Evolutionary conservation across 2,329 filamentous ascomycete genomes (phyloP), one percentile per base, ranked within the genome.

Genomic region (Botrytis byssoidea): DNA sequence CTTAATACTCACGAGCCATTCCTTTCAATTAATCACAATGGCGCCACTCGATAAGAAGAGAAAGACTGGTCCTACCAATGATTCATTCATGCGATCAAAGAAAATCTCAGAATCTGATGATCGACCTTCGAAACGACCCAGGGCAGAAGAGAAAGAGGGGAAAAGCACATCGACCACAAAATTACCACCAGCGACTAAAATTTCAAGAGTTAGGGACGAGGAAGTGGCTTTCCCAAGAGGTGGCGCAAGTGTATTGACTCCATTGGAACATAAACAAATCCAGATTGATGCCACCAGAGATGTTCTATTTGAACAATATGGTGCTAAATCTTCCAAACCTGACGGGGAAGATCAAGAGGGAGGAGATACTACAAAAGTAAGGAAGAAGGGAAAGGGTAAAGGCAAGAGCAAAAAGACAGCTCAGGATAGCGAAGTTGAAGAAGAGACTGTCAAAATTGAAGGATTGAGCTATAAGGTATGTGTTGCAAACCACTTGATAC

Each of bases 211-310:
- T 80, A 90, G 87, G 82, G 92, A 96, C 77, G 96, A 98, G 77
- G 96, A 98, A 81, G 91, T 91, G 48, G 87, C 95, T 63, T 99
- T 99, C 80, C 95, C 96, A 77, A 90, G 96, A 86, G 96, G 96
- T 73, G 97, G 96, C 61, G 95, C 90, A 71, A 97, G 93, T 81
- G 87, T 97, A 70, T 85, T 99, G 81, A 98, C 96, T 2, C 95
- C 96, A 32, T 86, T 99, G 70, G 96, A 99, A 82, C 93, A 97
- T 81, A 98, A 97, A 84, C 94, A 98, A 83, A 98, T 99, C 76
- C 92, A 96, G 79, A 91, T 97, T 74, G 92, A 98, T 83, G 96
- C 96, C 64, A 96, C 93, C 81, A 91, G 92, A 79, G 96, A 99
- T 85, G 96, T 95, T 59, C 85, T 97, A 57, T 96, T 95, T 81